Conservation (phyloP, 192 early-diverging fungal species). For the Coemansia sp. region DNA sequence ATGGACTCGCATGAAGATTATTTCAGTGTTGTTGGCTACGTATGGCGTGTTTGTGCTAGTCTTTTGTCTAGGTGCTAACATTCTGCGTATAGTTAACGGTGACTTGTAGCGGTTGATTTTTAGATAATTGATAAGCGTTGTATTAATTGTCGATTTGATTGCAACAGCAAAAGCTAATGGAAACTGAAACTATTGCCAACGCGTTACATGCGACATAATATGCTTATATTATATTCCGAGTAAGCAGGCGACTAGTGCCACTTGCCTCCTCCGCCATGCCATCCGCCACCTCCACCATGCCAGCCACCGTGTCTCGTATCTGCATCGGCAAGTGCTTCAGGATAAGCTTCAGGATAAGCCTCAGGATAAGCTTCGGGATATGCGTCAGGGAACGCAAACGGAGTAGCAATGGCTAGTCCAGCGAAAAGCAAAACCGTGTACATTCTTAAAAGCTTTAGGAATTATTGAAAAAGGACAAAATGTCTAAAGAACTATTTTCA, state of each 20-base stretch:
- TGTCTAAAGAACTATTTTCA: neutral
- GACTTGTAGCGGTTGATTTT: conserved; percentile 16
- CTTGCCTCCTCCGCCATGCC: neutral
- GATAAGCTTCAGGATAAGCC: neutral
- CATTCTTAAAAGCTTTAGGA: neutral
- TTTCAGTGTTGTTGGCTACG: conserved; percentile 59
- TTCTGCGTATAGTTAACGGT: conserved; percentile 42
- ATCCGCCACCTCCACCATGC: conserved; percentile 11
- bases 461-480: neutral
- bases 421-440: neutral
- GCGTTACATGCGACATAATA: neutral
- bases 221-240: neutral
- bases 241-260: neutral
- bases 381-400: neutral
- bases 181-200: neutral
- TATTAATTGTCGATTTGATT: neutral
- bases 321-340: neutral
- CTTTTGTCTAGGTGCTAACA: conserved; percentile 73
- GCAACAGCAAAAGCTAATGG: conserved; percentile 6
- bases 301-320: conserved; percentile 4
- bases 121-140: neutral
- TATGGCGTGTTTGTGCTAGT: conserved; percentile 81
- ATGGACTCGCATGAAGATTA: conserved; percentile 67
- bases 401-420: neutral
- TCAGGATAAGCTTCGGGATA: neutral